Conservation (phyloP, 257 asterid genomes). For the Marsdenia floribunda region DNA sequence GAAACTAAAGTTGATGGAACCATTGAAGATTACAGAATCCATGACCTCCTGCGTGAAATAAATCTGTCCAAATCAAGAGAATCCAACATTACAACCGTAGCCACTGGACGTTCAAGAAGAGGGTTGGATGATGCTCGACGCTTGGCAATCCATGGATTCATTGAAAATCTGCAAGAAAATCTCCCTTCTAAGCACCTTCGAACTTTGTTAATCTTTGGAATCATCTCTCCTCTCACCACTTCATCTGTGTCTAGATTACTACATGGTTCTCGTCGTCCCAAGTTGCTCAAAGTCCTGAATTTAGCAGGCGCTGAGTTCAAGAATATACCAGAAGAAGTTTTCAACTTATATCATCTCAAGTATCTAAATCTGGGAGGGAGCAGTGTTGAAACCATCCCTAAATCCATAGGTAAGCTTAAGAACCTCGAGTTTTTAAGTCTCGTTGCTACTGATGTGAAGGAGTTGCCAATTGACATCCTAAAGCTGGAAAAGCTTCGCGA, state of each 20-base stretch:
- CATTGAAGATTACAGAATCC: background rate
- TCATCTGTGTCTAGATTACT: background rate
- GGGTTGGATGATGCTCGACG: background rate
- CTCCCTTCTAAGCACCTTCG: background rate
- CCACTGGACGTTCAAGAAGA: too few species aligned
- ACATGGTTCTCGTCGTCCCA: too few species aligned
- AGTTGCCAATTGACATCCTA: conserved; percentile 15
- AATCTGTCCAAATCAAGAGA: conserved; percentile 11
- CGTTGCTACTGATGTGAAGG: background rate
- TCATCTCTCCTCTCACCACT: background rate
- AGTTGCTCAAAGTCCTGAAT: conserved; percentile 10
- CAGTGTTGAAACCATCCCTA: conserved; percentile 1
- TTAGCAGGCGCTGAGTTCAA: background rate
- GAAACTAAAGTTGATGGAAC: background rate
- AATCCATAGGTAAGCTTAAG: conserved; percentile 13
- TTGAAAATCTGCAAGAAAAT: background rate
- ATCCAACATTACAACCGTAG: background rate
- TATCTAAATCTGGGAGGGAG: background rate
- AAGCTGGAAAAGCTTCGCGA: background rate
- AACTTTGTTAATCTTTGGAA: background rate
- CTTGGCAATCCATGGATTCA: conserved; percentile 1
- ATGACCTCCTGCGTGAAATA: conserved; percentile 12
- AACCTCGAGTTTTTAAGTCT: conserved; percentile 13
- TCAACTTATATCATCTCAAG: conserved; percentile 1
- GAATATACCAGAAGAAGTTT: conserved; percentile 8